Conservation (phyloP, 768 basidiomycete species). For the Tricholoma matsutake region DNA sequence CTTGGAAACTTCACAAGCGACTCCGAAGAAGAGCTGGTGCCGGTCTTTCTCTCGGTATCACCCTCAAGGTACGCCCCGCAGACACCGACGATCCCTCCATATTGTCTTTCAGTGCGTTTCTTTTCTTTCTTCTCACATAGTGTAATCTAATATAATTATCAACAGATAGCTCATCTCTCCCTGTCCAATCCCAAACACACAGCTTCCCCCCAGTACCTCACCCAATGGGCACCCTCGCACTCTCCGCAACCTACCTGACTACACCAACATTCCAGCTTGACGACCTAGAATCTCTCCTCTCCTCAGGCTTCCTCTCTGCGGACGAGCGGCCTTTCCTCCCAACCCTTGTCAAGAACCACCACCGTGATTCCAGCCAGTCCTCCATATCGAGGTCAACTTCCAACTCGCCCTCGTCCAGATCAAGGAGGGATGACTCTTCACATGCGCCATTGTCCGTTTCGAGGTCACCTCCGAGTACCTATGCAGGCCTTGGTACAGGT, state of each 20-base stretch:
- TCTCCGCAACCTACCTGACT: conserved; percentile 63
- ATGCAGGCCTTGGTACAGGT: neutral
- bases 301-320: conserved; percentile 66
- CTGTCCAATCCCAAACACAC: conserved; percentile 47
- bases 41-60: conserved; percentile 40
- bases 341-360: conserved; percentile 63
- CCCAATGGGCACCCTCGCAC: conserved; percentile 58
- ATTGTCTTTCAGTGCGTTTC: conserved; percentile 17
- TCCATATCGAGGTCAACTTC: conserved; percentile 32
- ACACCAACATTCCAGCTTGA: conserved; percentile 71
- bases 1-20: conserved; percentile 71
- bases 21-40: conserved; percentile 44
- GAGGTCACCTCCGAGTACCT: neutral
- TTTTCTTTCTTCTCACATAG: conserved; percentile 23
- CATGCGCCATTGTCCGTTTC: neutral
- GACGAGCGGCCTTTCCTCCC: conserved; percentile 71
- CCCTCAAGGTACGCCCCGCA: conserved; percentile 39
- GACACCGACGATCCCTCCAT: conserved; percentile 22
- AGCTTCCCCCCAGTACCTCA: conserved; percentile 67
- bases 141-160: conserved; percentile 22
- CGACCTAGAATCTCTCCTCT: conserved; percentile 73
- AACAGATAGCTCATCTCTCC: conserved; percentile 34
- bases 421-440: neutral
- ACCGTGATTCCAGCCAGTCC: conserved; percentile 43
- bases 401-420: conserved; percentile 8